Evolutionary conservation across 2,329 filamentous ascomycete genomes (phyloP).

Genomic region (Aspergillus carbonarius): DNA sequence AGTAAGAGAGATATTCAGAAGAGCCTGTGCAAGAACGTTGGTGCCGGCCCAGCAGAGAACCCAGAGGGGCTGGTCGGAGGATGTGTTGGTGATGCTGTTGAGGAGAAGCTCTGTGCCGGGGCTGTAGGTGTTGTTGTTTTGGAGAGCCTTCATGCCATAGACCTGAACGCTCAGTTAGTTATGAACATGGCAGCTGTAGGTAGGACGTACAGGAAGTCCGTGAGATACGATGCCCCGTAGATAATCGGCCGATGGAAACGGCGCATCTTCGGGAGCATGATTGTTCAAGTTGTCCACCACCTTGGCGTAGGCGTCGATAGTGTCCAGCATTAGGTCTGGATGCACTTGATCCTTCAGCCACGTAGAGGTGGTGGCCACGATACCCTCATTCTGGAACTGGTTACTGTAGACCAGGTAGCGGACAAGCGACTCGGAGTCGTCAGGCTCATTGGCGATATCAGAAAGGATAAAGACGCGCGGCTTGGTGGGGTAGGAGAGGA

Average conservation of each 20-base stretch:
- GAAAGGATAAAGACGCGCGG: slow-evolving; percentile 40
- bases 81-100: slow-evolving; percentile 36
- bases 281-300: slow-evolving; percentile 50
- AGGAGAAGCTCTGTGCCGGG: slow-evolving; percentile 48
- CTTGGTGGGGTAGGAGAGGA: not conserved
- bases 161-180: not conserved
- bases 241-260: slow-evolving; percentile 43
- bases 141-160: slow-evolving; percentile 38
- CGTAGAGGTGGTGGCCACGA: slow-evolving; percentile 48
- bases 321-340: slow-evolving; percentile 45
- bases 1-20: slow-evolving; percentile 35
- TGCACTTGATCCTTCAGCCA: slow-evolving; percentile 45
- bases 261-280: slow-evolving; percentile 47
- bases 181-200: not conserved
- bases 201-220: slow-evolving; percentile 41
- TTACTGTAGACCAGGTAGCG: slow-evolving; percentile 44
- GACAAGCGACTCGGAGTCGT: slow-evolving; percentile 42
- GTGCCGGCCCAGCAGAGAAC: slow-evolving; percentile 56
- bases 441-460: slow-evolving; percentile 49
- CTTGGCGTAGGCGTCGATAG: slow-evolving; percentile 45
- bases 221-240: slow-evolving; percentile 37
- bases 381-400: slow-evolving; percentile 46
- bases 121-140: slow-evolving; percentile 35
- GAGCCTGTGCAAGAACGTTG: slow-evolving; percentile 53
- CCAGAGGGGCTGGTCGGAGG: slow-evolving; percentile 48